A percentile compares a stretch with the other conserved stretches of the same genome.
phyloP scores from a whole-genome alignment of 257 asterid species.

The Phtheirospermum japonicum region DNA sequence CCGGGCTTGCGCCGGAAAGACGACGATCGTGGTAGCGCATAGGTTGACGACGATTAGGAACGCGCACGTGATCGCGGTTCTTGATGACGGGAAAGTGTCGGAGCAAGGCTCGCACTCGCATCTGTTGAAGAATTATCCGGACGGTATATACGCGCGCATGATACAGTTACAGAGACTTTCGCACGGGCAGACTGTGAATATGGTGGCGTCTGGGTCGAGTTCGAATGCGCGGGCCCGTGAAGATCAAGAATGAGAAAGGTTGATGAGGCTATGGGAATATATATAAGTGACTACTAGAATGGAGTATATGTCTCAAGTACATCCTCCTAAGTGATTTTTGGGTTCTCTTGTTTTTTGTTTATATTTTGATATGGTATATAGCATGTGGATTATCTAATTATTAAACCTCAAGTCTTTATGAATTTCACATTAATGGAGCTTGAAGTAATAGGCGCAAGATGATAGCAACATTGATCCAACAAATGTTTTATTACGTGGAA shows the following conservation, averaged over 20 bases:
- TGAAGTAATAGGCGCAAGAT: neutral
- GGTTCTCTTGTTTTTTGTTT: slow-evolving; percentile 38
- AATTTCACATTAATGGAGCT: neutral
- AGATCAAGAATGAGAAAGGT: neutral
- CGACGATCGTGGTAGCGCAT: slow-evolving; percentile 76
- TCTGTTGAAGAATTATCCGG: slow-evolving; percentile 58
- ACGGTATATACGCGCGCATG: slow-evolving; percentile 81
- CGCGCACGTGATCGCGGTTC: slow-evolving; percentile 74
- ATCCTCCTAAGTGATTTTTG: slow-evolving; percentile 30
- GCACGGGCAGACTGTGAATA: slow-evolving; percentile 57
- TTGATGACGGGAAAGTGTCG: slow-evolving; percentile 83
- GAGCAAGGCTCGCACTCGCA: slow-evolving; percentile 91
- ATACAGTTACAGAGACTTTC: slow-evolving; percentile 70
- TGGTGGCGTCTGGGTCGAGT: slow-evolving; percentile 40
- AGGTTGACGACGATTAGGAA: slow-evolving; percentile 69
- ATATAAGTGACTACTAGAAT: slow-evolving; percentile 15
- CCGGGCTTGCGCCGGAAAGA: slow-evolving; percentile 73
- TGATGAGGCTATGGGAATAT: slow-evolving; percentile 15
- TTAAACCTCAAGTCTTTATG: slow-evolving; percentile 19
- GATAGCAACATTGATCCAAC: neutral
- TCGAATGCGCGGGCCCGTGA: slow-evolving; percentile 29
- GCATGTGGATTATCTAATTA: slow-evolving; percentile 32
- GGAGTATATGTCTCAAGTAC: slow-evolving; percentile 21
- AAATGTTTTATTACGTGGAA: too few species aligned
- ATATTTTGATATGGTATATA: slow-evolving; percentile 42